Percentiles rank a stretch among this genome's conserved stretches.
Evolutionary conservation across 2,329 filamentous ascomycete genomes (phyloP).

Genomic region (Drechslera avenae): DNA sequence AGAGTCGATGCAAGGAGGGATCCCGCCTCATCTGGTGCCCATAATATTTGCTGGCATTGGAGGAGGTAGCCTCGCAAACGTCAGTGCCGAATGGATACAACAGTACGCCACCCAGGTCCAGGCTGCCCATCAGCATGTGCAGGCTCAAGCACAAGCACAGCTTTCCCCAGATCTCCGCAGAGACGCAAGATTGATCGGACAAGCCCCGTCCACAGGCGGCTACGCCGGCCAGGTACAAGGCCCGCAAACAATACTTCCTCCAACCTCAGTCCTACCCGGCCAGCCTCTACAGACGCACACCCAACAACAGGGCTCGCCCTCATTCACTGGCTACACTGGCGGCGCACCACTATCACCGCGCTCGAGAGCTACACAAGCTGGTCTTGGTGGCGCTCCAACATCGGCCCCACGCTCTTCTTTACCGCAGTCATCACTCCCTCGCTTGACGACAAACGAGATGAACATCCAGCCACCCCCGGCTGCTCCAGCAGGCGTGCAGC

Average conservation of each 20-base stretch:
- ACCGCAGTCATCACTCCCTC: constrained; percentile 55
- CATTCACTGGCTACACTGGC: constrained; percentile 39
- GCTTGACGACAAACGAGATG: constrained; percentile 60
- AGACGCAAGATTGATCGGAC: constrained; percentile 52
- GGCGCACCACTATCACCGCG: constrained; percentile 41
- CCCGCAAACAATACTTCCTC: constrained; percentile 39
- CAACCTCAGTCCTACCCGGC: constrained; percentile 44
- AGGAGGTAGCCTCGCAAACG: constrained; percentile 54
- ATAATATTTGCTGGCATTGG: constrained; percentile 61
- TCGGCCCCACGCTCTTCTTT: constrained; percentile 54
- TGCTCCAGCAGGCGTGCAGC: constrained; percentile 48
- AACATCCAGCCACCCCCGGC: constrained; percentile 55
- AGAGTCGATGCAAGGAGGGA: constrained; percentile 57
- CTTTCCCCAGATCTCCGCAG: constrained; percentile 50
- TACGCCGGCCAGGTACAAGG: constrained; percentile 41
- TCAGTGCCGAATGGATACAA: constrained; percentile 58
- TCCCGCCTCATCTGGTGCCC: constrained; percentile 58
- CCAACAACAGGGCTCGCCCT: constrained; percentile 50
- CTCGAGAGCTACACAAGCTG: constrained; percentile 38
- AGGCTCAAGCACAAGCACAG: constrained; percentile 49
- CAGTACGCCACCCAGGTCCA: constrained; percentile 56
- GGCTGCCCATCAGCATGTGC: constrained; percentile 51
- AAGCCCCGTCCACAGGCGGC: constrained; percentile 36
- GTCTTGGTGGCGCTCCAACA: constrained; percentile 42
- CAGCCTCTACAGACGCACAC: constrained; percentile 47